Percentiles rank a stretch among this genome's conserved stretches.
phyloP scores from a whole-genome alignment of 2,329 filamentous ascomycete genomes.

The Daldinia sp. region DNA sequence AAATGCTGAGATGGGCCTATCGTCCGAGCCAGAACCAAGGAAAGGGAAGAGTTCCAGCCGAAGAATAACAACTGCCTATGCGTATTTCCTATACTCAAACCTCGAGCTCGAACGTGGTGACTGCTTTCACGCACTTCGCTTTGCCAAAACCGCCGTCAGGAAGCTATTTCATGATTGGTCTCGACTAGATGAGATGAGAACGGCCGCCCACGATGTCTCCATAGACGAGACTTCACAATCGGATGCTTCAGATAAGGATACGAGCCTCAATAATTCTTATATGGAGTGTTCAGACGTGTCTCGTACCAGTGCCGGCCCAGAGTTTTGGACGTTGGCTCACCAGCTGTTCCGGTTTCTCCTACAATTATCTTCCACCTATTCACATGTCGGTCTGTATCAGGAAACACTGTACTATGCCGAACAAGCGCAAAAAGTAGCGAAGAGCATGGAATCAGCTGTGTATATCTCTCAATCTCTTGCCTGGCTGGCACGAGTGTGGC shows the following conservation, averaged over 20 bases:
- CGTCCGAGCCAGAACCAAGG: slow-evolving; percentile 45
- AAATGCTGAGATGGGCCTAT: slow-evolving; percentile 50
- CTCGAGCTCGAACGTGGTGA: slow-evolving; percentile 73
- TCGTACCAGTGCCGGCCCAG: slow-evolving; percentile 64
- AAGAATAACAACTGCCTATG: slow-evolving; percentile 69
- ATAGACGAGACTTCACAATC: slow-evolving; percentile 47
- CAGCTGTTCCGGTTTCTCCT: slow-evolving; percentile 78
- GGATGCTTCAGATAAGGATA: slow-evolving; percentile 46
- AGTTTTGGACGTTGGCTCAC: slow-evolving; percentile 83
- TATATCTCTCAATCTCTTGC: slow-evolving; percentile 66
- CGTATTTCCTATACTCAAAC: slow-evolving; percentile 73
- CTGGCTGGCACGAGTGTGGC: slow-evolving; percentile 67
- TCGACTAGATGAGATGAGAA: slow-evolving; percentile 60
- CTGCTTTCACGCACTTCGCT: slow-evolving; percentile 67
- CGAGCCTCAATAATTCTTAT: slow-evolving; percentile 48
- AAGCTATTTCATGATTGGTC: slow-evolving; percentile 68
- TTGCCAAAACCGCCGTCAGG: slow-evolving; percentile 69
- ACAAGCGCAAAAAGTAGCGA: slow-evolving; percentile 82
- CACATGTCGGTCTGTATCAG: slow-evolving; percentile 85
- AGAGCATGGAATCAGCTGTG: slow-evolving; percentile 72
- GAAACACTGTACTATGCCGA: slow-evolving; percentile 91
- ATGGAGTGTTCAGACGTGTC: slow-evolving; percentile 43
- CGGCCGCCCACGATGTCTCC: slow-evolving; percentile 29
- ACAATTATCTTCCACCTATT: slow-evolving; percentile 82
- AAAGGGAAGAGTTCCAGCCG: slow-evolving; percentile 57